These are phyloP conservation scores for Thermoascus crustaceus DNA, from an alignment of 2,329 filamentous ascomycete genomes.

Conservation along the genomic window DNA sequence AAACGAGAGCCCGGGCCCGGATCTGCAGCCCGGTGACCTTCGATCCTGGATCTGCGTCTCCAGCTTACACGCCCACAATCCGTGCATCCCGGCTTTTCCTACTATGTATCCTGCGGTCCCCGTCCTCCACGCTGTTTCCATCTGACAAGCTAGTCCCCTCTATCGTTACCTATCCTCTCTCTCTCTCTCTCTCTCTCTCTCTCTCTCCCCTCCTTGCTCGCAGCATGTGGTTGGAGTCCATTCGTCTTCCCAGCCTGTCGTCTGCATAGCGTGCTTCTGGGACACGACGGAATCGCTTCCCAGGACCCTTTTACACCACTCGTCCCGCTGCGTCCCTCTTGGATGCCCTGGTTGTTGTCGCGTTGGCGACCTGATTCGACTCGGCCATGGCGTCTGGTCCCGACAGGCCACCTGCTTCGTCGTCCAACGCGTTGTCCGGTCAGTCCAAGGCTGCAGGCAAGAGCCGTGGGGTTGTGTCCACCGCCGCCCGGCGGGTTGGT, in stretches of 20 bases:
- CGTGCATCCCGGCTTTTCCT: no score
- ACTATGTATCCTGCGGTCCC: no score
- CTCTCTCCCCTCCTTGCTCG: constrained; percentile 16
- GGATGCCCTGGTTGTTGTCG: constrained; percentile 12
- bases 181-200: constrained; percentile 22
- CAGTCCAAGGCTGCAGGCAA: constrained; percentile 19
- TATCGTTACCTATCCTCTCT: no score
- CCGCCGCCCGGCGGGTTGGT: constrained; percentile 19
- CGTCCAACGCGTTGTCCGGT: constrained; percentile 15
- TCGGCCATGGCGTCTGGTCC: constrained; percentile 12
- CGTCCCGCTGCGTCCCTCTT: constrained; percentile 10
- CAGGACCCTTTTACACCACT: constrained; percentile 14
- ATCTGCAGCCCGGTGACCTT: no score
- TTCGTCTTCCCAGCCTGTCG: constrained; percentile 11
- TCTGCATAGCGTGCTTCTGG: constrained; percentile 29
- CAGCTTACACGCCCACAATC: no score
- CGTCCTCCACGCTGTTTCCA: no score
- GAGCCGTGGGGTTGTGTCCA: constrained; percentile 18
- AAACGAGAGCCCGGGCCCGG: no score
- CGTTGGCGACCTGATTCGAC: constrained; percentile 2
- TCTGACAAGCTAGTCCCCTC: constrained; percentile 1
- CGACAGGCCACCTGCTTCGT: constrained; percentile 14
- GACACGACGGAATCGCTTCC: constrained; percentile 14
- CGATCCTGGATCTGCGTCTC: no score
- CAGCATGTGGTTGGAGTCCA: constrained; percentile 11